Base-by-base conservation (phyloP, 768 basidiomycete species). In the Pleurotus citrinopileatus region DNA sequence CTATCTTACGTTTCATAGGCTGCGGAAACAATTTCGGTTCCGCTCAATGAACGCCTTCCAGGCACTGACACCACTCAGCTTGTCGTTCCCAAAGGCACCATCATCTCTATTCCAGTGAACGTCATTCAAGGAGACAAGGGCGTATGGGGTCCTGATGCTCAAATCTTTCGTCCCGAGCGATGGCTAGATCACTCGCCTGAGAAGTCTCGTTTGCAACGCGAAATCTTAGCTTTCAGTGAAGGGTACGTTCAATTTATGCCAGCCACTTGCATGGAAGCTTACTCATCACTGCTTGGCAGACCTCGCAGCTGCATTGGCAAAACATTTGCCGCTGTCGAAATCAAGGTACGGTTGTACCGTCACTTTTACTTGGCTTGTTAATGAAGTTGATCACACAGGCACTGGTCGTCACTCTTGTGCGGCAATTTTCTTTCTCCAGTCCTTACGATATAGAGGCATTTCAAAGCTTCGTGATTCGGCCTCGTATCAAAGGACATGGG, bases 381-480 rank as follows among this genome's bases (percentile, higher is more conserved):
- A 55, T 22, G n/a, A 34, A 10, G 1, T 52, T 42, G 17, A 10
- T 37, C 23, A 50, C 29, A 10, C 59, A 73, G 72, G 63, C 66
- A 42, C 67, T 83, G 50, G 69, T 75, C 25, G 64, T 80, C 20
- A 74, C 77, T 9, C 75, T 86, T 28, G 62, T 86, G 59, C 75
- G 70, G 27, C 76, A 78, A 28, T 86, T 83, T 62, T 72, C 76
- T 6, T 83, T 85, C 60, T 67, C 73, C 2, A 80, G 79, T 56
- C 63, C 70, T 19, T 60, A 70, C 46, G 70, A 83, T 29, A 84
- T 86, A 43, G 83, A 85, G 59, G 63, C 80, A 20, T 85, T 86
- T 64, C 82, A 84, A 59, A 83, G 83, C 50, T 86, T 85, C 55
- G 84, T 86, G 10, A 74, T 86, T 48, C 77, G 84, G 13, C 82